A percentile compares a stretch with the other conserved stretches of the same genome.
Conservation (phyloP, 805 yeast genomes). For the Komagataella phaffii region DNA sequence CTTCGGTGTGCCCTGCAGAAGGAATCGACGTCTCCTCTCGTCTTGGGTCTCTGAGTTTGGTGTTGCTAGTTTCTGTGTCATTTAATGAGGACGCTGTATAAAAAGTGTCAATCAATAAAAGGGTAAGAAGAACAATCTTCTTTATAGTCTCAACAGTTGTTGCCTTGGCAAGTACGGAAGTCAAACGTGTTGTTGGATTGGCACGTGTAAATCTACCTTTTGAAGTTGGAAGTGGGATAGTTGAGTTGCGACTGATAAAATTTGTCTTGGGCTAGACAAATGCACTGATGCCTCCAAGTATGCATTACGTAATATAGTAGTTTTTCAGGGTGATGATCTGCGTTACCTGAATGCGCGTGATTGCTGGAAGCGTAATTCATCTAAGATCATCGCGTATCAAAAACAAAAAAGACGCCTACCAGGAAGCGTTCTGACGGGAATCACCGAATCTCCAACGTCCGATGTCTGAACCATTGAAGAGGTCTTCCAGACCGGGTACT, state of each 20-base stretch:
- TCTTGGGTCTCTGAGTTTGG: slow-evolving; percentile 13
- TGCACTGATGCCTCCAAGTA: background rate
- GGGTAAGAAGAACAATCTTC: background rate
- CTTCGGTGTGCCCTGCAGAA: slow-evolving; percentile 41
- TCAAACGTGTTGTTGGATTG: background rate
- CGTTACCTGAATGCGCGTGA: background rate
- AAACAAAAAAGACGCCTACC: background rate
- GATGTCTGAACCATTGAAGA: background rate
- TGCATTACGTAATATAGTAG: background rate
- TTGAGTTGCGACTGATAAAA: background rate
- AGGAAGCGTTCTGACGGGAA: background rate
- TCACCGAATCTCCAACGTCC: background rate
- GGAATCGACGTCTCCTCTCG: slow-evolving; percentile 31
- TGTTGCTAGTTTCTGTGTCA: background rate
- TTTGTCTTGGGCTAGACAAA: background rate
- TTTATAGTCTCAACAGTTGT: background rate
- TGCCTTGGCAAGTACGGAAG: background rate
- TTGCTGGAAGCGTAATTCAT: background rate
- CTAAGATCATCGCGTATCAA: background rate
- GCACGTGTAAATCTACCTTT: background rate
- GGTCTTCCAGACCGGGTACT: background rate
- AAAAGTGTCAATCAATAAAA: background rate
- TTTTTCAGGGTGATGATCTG: background rate
- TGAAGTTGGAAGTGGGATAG: background rate
- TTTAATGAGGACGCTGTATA: background rate